Conservation (phyloP, 2,329 filamentous ascomycete genomes). For the Iodosphaeria phyllophila region DNA sequence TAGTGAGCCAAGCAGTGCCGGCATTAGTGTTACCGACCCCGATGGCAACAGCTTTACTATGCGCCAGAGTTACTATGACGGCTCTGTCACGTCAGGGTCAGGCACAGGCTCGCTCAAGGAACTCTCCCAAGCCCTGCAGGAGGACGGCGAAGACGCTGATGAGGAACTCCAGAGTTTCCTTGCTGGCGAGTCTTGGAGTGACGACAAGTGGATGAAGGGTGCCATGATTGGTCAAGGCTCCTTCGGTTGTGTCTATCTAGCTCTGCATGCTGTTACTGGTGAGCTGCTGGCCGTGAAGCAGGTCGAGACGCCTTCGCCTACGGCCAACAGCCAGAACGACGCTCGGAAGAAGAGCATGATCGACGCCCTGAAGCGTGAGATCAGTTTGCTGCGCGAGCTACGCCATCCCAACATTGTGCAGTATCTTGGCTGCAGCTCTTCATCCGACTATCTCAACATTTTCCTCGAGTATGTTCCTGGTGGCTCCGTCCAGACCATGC, state of each 20-base stretch:
- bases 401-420: conserved; percentile 97
- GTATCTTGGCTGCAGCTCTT: conserved; percentile 87
- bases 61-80: conserved; percentile 72
- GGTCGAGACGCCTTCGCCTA: conserved; percentile 71
- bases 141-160: conserved; percentile 83
- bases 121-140: conserved; percentile 65
- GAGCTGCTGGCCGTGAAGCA: conserved; percentile 98
- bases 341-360: conserved; percentile 96
- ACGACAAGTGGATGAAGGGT: conserved; percentile 99
- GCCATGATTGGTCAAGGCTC: conserved; percentile 92
- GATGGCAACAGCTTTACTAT: conserved; percentile 38
- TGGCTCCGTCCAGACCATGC: conserved; percentile 94
- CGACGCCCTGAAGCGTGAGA: conserved; percentile 89
- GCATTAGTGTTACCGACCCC: conserved; percentile 59
- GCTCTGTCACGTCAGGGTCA: conserved; percentile 49
- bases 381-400: conserved; percentile 79
- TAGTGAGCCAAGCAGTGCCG: conserved; percentile 50
- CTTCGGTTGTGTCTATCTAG: conserved; percentile 89
- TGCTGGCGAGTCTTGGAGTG: conserved; percentile 83
- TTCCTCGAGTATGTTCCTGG: conserved; percentile 98
- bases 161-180: conserved; percentile 82
- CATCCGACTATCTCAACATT: conserved; percentile 88
- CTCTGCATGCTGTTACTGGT: conserved; percentile 85
- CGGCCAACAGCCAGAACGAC: conserved; percentile 64
- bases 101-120: conserved; percentile 74